Percentiles rank a stretch among this genome's conserved stretches.
These are phyloP conservation scores for Aspergillus tubingensis DNA, from an alignment of 2,329 filamentous ascomycete species.

Conservation along the genomic window DNA sequence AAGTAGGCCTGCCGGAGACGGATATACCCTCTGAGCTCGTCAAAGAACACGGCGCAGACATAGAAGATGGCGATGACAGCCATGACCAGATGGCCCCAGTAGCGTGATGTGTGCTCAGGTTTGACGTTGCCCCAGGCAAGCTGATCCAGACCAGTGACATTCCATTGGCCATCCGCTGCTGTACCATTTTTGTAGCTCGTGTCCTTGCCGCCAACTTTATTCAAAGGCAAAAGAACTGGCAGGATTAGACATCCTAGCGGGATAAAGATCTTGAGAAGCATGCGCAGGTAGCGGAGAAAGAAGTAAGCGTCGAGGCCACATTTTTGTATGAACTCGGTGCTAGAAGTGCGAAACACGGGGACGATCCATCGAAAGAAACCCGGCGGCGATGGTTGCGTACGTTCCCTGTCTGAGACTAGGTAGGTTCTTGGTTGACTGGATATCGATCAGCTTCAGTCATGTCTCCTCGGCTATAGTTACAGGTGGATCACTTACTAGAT, in stretches of 20 bases:
- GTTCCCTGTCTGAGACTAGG: slow-evolving; percentile 80
- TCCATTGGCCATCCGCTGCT: slow-evolving; percentile 42
- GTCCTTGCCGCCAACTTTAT: slow-evolving; percentile 71
- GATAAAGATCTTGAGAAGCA: slow-evolving; percentile 87
- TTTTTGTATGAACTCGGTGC: slow-evolving; percentile 88
- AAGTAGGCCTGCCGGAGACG: slow-evolving; percentile 92
- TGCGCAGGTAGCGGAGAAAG: slow-evolving; percentile 86
- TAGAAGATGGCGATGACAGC: slow-evolving; percentile 77
- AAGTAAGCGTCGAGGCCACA: slow-evolving; percentile 97
- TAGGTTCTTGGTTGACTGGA: slow-evolving; percentile 78
- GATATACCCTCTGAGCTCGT: slow-evolving; percentile 83
- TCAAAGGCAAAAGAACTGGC: slow-evolving; percentile 83
- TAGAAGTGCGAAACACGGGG: slow-evolving; percentile 66
- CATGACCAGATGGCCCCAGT: slow-evolving; percentile 82
- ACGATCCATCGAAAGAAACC: slow-evolving; percentile 57
- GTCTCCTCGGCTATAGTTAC: not conserved
- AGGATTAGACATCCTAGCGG: slow-evolving; percentile 76
- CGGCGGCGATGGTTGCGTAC: slow-evolving; percentile 71
- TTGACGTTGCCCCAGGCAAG: slow-evolving; percentile 87
- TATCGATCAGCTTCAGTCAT: slow-evolving; percentile 7
- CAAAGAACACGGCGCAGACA: slow-evolving; percentile 84
- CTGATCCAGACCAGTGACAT: slow-evolving; percentile 72
- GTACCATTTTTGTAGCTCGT: slow-evolving; percentile 50
- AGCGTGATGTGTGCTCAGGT: slow-evolving; percentile 64
- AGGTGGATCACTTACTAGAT: slow-evolving; percentile 67